These are phyloP conservation scores for Chlorella sp. DNA, from an alignment of 139 green algal genomes.

Conservation along the genomic window DNA sequence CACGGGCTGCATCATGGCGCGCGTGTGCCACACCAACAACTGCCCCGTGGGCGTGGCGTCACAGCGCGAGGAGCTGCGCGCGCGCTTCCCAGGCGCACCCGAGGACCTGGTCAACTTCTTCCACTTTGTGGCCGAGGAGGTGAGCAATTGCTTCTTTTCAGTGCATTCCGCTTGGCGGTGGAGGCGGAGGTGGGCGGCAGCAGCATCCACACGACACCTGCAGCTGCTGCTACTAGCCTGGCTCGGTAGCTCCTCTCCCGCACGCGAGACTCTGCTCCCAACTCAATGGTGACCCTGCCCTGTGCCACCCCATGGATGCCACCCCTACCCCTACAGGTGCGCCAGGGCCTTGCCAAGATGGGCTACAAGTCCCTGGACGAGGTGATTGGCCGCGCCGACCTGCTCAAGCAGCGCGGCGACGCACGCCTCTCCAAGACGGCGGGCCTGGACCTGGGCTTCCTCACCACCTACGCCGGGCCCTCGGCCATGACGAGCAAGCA, in stretches of 20 bases:
- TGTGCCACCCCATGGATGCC: neutral
- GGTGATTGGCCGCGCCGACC: constrained; percentile 81
- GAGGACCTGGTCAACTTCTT: constrained; percentile 98
- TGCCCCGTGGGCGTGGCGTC: constrained; percentile 96
- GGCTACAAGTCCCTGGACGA: constrained; percentile 84
- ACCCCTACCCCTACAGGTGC: constrained; percentile 57
- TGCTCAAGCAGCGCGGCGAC: constrained; percentile 56
- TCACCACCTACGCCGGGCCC: constrained; percentile 72
- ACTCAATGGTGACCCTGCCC: too few species aligned
- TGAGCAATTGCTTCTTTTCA: too few species aligned
- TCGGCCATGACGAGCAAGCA: constrained; percentile 20
- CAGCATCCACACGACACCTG: too few species aligned
- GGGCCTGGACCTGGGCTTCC: constrained; percentile 88
- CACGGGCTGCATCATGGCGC: constrained; percentile 97
- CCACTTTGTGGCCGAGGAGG: constrained; percentile 89
- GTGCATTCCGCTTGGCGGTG: too few species aligned
- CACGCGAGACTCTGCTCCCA: too few species aligned
- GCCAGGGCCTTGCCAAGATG: constrained; percentile 70
- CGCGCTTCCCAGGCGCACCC: constrained; percentile 90
- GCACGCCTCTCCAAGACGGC: constrained; percentile 80
- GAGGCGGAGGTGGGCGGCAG: too few species aligned
- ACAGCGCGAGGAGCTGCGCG: constrained; percentile 96
- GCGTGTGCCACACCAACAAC: constrained; percentile 99
- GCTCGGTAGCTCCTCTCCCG: too few species aligned
- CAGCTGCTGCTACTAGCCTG: too few species aligned